Percentiles rank a stretch among this genome's conserved stretches.
phyloP scores from a whole-genome alignment of 116 monocot genomes.

The Iris pallida region DNA sequence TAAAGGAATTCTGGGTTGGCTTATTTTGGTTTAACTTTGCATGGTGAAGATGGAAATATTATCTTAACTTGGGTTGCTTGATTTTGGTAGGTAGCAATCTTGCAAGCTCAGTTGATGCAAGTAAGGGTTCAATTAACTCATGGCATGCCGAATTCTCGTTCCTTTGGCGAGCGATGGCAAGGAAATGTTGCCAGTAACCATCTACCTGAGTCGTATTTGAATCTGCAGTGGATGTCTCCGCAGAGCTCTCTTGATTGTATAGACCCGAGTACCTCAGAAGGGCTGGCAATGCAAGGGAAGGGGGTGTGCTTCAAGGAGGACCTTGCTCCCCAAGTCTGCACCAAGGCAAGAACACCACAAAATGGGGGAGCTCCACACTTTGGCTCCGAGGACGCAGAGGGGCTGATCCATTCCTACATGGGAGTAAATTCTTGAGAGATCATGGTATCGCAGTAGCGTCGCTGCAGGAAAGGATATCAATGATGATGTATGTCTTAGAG shows the following conservation, averaged over 20 bases:
- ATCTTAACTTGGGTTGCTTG: not conserved
- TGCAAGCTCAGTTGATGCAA: conserved; percentile 67
- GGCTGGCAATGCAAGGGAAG: conserved; percentile 12
- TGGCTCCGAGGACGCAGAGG: conserved; percentile 56
- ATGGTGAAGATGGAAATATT: too few species aligned
- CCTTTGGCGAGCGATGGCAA: conserved; percentile 15
- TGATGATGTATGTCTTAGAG: not conserved
- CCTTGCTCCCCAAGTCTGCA: not conserved
- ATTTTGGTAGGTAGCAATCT: conserved; percentile 38
- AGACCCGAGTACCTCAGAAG: conserved; percentile 7
- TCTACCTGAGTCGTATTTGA: not conserved
- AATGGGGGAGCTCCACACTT: conserved; percentile 47
- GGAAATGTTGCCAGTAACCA: not conserved
- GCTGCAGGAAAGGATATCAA: not conserved
- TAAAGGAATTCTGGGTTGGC: too few species aligned
- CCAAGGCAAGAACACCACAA: conserved; percentile 20
- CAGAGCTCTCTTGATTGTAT: conserved; percentile 28
- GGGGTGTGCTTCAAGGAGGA: conserved; percentile 17
- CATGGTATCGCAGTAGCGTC: too few species aligned
- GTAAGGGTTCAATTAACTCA: conserved; percentile 38
- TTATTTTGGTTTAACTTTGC: too few species aligned
- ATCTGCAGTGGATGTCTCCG: conserved; percentile 8
- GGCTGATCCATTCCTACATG: conserved; percentile 8
- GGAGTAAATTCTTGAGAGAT: not conserved
- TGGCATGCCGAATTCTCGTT: conserved; percentile 5